Evolutionary conservation across 768 basidiomycete species (phyloP).

Genomic region (Suillus bovinus): DNA sequence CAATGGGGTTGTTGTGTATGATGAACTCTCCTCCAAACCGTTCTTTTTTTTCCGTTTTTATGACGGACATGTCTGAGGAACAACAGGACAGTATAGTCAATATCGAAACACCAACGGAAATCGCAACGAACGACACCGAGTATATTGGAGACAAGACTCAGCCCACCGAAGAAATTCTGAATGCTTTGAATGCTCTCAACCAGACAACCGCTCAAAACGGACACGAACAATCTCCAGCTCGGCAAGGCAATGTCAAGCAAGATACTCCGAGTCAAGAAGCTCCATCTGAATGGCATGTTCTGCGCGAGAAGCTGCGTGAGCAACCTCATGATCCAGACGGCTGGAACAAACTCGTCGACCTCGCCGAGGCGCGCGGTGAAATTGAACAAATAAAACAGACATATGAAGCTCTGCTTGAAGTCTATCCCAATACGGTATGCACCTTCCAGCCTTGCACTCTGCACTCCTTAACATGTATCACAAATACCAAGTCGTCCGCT

Average conservation of each 20-base stretch:
- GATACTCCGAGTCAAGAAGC: slow-evolving; percentile 33
- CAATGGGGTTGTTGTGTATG: slow-evolving; percentile 11
- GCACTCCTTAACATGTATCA: slow-evolving; percentile 20
- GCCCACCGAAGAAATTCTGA: slow-evolving; percentile 39
- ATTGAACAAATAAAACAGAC: slow-evolving; percentile 77
- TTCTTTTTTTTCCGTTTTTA: slow-evolving; percentile 29
- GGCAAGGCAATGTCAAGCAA: slow-evolving; percentile 22
- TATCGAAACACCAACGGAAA: slow-evolving; percentile 28
- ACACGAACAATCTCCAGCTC: slow-evolving; percentile 23
- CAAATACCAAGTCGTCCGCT: slow-evolving; percentile 60
- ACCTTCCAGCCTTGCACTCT: slow-evolving; percentile 23
- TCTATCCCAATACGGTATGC: slow-evolving; percentile 89
- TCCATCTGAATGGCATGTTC: slow-evolving; percentile 65
- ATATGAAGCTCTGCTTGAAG: slow-evolving; percentile 80
- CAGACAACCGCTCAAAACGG: slow-evolving; percentile 31
- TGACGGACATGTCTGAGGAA: slow-evolving; percentile 37
- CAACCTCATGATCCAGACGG: slow-evolving; percentile 74
- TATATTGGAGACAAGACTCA: slow-evolving; percentile 36
- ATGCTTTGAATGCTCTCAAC: slow-evolving; percentile 36
- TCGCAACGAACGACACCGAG: slow-evolving; percentile 24
- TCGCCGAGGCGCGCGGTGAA: slow-evolving; percentile 77
- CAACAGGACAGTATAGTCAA: slow-evolving; percentile 30
- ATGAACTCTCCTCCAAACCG: slow-evolving; percentile 24
- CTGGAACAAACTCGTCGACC: slow-evolving; percentile 75
- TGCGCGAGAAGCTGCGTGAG: slow-evolving; percentile 61